Conservation (phyloP, 768 basidiomycete species). For the Russula griseocarnosa region DNA sequence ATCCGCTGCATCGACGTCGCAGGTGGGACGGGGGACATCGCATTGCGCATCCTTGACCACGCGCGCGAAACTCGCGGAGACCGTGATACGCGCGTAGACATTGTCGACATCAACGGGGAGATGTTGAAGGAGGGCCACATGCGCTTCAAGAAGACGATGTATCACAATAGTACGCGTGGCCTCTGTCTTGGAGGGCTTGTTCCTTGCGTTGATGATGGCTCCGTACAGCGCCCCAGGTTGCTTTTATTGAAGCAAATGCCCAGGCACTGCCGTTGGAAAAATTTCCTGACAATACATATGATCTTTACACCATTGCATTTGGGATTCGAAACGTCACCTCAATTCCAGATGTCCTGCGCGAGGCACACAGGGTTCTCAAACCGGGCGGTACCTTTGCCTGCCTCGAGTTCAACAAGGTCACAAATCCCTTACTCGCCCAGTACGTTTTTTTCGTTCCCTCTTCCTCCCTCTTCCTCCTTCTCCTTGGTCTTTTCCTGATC, state of each 20-base stretch:
- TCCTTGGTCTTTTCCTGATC: not conserved
- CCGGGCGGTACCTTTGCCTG: conserved; percentile 95
- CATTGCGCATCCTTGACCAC: conserved; percentile 86
- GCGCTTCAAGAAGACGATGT: conserved; percentile 95
- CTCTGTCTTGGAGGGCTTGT: not conserved
- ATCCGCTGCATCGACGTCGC: conserved; percentile 90
- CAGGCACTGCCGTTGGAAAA: conserved; percentile 63
- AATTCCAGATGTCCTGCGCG: conserved; percentile 77
- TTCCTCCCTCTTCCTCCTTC: not conserved
- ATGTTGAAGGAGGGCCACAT: conserved; percentile 92
- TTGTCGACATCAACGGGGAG: conserved; percentile 92
- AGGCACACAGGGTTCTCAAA: conserved; percentile 91
- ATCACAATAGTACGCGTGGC: conserved; percentile 77
- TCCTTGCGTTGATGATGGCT: conserved; percentile 15
- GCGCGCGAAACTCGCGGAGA: conserved; percentile 87
- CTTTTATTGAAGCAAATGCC: conserved; percentile 91
- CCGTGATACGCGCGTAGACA: conserved; percentile 81
- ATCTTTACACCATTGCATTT: conserved; percentile 98
- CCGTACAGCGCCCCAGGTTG: conserved; percentile 77
- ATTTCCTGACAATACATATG: conserved; percentile 81
- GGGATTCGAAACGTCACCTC: conserved; percentile 98
- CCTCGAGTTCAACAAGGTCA: conserved; percentile 92
- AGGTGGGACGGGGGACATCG: conserved; percentile 97
- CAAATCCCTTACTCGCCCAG: conserved; percentile 81
- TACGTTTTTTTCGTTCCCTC: conserved; percentile 44